Base-by-base conservation (phyloP, 257 asterid species). In the Penstemon barbatus region DNA sequence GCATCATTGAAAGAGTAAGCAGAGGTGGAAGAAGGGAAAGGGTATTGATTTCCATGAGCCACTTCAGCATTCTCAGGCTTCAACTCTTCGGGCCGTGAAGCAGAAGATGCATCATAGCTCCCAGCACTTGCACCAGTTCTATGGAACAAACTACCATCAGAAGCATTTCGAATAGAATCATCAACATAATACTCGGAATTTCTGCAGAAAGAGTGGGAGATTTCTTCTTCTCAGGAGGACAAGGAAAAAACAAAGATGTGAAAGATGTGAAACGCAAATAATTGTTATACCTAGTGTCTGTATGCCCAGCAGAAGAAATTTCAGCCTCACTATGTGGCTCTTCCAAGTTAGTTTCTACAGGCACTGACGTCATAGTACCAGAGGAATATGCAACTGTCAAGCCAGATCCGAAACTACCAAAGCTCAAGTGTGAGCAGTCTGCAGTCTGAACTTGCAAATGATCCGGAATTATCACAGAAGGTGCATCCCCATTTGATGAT, bases 341-440 rank as follows among this genome's bases (percentile, higher is more conserved):
- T 74, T 86, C 97, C 81, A 85, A 70, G 74, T 75, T 81, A 53
- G 80, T 56, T 65, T 76, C 75, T 64, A 74, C 85, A 68, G 95
- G 92, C 48, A 74, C 58, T 33, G 99, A 79, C 51, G 85, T 61
- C 71, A 48, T 62, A 53, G 82, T 58, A 68, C 86, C 95, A 49
- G 95, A 58, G 54, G 84, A 71, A 71, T 78, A 71, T 56, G 80
- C 63, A 71, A 83, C 69, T 52, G 55, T 70, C 76, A 81, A 66
- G 70, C 78, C 89, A 66, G 90, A 67, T 72, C 95, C 91, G 67
- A 91, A 91, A 80, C 97, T 94, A 74, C 97, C 99, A 80, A 94
- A 94, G 81, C 95, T 94, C 79, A 91, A 79, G 80, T 94, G 96
- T 6, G 96, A 89, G 75, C 87, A 94, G 70, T 89, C 93, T 19